Conservation (phyloP, 495 filamentous ascomycete species). For the Daldinia caldariorum region DNA sequence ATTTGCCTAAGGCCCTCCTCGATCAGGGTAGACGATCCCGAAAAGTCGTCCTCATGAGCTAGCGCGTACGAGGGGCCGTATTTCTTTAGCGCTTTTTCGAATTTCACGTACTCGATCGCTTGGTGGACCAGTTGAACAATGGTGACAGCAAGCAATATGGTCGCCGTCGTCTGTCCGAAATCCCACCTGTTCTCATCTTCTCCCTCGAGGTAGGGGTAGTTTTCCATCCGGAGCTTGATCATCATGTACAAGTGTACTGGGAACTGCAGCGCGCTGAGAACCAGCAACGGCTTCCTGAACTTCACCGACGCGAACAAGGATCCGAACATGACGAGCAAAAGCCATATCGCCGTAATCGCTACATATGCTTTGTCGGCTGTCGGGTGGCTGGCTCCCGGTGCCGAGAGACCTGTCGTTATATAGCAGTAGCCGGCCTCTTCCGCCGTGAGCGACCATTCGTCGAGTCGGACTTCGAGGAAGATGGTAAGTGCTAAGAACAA, state of each 20-base stretch:
- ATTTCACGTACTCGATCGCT: conserved; percentile 45
- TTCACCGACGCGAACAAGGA: conserved; percentile 44
- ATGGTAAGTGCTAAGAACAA: conserved; percentile 49
- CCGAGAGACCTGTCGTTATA: conserved; percentile 41
- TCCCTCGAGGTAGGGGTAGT: conserved; percentile 47
- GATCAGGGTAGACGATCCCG: background rate
- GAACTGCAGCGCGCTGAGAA: conserved; percentile 47
- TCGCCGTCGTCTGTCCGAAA: conserved; percentile 54
- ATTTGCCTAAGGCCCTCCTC: conserved; percentile 21
- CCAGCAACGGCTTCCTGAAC: conserved; percentile 41
- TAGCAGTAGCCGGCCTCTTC: conserved; percentile 46
- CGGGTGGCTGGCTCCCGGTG: conserved; percentile 40
- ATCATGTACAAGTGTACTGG: conserved; percentile 54
- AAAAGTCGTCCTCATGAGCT: background rate
- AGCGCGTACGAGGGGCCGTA: conserved; percentile 27
- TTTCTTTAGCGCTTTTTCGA: conserved; percentile 36
- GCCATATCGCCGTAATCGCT: conserved; percentile 46
- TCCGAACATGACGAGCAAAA: conserved; percentile 45
- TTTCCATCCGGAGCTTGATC: conserved; percentile 48
- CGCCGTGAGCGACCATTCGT: conserved; percentile 43
- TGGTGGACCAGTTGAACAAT: conserved; percentile 44
- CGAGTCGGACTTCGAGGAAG: conserved; percentile 47
- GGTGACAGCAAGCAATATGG: conserved; percentile 46
- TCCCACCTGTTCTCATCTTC: conserved; percentile 52
- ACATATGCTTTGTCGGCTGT: conserved; percentile 47